Percentiles rank a stretch among this genome's conserved stretches.
These are phyloP conservation scores for Anisogramma anomala DNA, from an alignment of 2,329 filamentous ascomycete species.

Conservation along the genomic window DNA sequence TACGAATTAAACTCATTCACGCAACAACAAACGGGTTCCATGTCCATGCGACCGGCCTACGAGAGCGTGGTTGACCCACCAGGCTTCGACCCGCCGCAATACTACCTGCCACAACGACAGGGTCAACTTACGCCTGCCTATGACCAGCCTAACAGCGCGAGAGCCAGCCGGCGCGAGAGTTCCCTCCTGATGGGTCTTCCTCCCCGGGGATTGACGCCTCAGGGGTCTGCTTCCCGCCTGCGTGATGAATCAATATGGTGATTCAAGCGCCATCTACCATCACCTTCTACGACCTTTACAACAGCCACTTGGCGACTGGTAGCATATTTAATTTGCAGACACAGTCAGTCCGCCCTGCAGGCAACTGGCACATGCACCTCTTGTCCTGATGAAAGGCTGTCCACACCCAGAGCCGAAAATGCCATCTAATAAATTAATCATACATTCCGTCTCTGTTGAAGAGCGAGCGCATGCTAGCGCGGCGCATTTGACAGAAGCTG, in stretches of 20 bases:
- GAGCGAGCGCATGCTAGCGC: conserved; percentile 4
- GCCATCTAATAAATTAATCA: conserved; percentile 9
- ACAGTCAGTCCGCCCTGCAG: not conserved
- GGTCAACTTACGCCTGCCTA: conserved; percentile 22
- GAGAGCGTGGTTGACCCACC: conserved; percentile 29
- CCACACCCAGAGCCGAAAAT: conserved; percentile 1
- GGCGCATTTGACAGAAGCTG: conserved; percentile 2
- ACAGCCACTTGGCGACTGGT: not conserved
- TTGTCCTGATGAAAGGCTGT: too few species aligned
- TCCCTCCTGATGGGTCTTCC: conserved; percentile 43
- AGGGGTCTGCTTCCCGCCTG: conserved; percentile 41
- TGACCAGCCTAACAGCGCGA: conserved; percentile 27
- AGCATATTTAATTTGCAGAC: not conserved
- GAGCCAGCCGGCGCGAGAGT: conserved; percentile 46
- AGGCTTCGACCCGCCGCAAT: conserved; percentile 26
- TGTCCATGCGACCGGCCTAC: conserved; percentile 31
- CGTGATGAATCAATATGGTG: conserved; percentile 42
- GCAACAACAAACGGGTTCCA: conserved; percentile 24
- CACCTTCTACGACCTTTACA: too few species aligned
- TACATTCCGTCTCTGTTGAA: too few species aligned
- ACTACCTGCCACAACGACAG: conserved; percentile 17
- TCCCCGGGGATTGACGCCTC: conserved; percentile 35
- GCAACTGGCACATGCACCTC: not conserved
- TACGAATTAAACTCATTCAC: conserved; percentile 34
- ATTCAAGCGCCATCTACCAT: conserved; percentile 2